phyloP scores from a whole-genome alignment of 768 basidiomycete genomes.

The Collybia mongolica region DNA sequence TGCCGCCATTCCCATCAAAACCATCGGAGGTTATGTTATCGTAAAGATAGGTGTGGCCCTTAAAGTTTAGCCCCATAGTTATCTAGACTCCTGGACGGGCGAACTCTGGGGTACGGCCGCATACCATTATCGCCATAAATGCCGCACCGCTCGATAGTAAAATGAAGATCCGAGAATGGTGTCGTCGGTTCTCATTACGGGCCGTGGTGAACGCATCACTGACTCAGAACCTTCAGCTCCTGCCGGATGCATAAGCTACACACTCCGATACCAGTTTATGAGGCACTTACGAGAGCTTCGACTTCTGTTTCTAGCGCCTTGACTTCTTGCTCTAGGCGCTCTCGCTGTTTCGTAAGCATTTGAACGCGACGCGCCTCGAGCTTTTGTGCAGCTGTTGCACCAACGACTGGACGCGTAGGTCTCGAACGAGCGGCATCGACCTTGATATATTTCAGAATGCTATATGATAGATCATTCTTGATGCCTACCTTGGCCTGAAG shows the following conservation, averaged over 20 bases:
- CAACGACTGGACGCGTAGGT: constrained; percentile 41
- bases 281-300: constrained; percentile 44
- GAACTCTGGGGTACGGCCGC: no score
- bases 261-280: background rate
- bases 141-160: no score
- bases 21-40: no score
- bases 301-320: constrained; percentile 62
- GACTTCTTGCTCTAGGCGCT: constrained; percentile 65
- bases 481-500: constrained; percentile 63
- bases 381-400: constrained; percentile 57
- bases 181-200: no score
- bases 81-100: no score
- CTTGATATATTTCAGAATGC: constrained; percentile 28
- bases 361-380: constrained; percentile 66
- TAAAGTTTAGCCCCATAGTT: no score
- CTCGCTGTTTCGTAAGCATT: constrained; percentile 62
- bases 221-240: constrained; percentile 19
- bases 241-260: constrained; percentile 1
- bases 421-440: constrained; percentile 53
- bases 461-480: background rate
- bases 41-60: no score
- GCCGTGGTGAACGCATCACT: background rate
- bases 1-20: no score
- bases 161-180: no score
- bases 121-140: no score